A percentile compares a stretch with the other conserved stretches of the same genome.
phyloP scores from a whole-genome alignment of 257 asterid genomes.

The Ehretia macrophylla region DNA sequence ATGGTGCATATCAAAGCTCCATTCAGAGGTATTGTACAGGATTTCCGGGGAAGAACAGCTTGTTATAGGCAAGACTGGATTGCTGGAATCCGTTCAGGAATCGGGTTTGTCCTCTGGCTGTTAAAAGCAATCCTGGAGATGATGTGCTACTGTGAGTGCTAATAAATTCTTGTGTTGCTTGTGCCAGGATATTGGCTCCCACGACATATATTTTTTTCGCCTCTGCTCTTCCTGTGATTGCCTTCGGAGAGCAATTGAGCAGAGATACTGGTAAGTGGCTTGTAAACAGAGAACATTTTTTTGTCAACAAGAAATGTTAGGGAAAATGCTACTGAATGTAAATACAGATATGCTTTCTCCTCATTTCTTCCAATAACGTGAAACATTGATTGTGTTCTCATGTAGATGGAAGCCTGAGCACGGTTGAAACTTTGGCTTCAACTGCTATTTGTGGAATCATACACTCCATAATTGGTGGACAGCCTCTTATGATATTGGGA shows the following conservation, averaged over 20 bases:
- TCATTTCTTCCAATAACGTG: neutral
- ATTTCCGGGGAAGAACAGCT: slow-evolving; percentile 32
- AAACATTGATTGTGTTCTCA: neutral
- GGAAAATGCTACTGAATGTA: neutral
- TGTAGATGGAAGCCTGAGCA: slow-evolving; percentile 58
- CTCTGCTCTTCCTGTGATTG: slow-evolving; percentile 67
- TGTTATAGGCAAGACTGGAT: slow-evolving; percentile 57
- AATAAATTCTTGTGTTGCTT: neutral
- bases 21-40: slow-evolving; percentile 36
- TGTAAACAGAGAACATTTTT: too few relatives aligned
- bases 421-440: slow-evolving; percentile 46
- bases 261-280: slow-evolving; percentile 53
- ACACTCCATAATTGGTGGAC: slow-evolving; percentile 57
- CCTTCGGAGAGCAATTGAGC: slow-evolving; percentile 59
- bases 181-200: slow-evolving; percentile 53
- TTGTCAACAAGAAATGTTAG: neutral
- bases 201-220: slow-evolving; percentile 55
- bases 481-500: slow-evolving; percentile 50
- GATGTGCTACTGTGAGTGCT: neutral
- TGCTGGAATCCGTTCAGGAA: slow-evolving; percentile 33
- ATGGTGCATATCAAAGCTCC: slow-evolving; percentile 26
- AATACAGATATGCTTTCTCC: neutral
- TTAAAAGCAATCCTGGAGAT: neutral
- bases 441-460: slow-evolving; percentile 63
- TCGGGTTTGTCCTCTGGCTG: slow-evolving; percentile 16